A percentile compares a stretch with the other conserved stretches of the same genome.
phyloP scores from a whole-genome alignment of 2,329 filamentous ascomycete genomes.

The Fusarium penzigii region DNA sequence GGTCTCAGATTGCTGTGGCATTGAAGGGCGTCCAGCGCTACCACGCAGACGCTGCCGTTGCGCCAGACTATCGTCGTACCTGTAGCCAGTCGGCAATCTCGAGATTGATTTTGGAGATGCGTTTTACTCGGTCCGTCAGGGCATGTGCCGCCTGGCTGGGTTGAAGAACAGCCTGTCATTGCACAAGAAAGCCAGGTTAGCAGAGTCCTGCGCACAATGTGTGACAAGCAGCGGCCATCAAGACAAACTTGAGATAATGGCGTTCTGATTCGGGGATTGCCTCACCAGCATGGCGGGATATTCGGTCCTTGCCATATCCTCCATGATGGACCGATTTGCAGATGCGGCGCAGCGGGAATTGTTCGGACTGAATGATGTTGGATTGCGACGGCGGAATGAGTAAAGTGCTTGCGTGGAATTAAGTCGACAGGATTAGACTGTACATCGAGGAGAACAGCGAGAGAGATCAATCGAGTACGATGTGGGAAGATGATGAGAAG shows the following conservation, averaged over 20 bases:
- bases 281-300: conserved; percentile 94
- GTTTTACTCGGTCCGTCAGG: conserved; percentile 83
- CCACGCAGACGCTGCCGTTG: conserved; percentile 9
- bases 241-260: background rate
- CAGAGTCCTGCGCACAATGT: background rate
- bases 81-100: conserved; percentile 97
- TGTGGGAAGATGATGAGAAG: background rate
- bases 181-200: conserved; percentile 21
- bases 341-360: conserved; percentile 15
- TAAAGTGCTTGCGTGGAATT: conserved; percentile 15
- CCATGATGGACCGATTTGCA: conserved; percentile 54
- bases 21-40: background rate
- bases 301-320: conserved; percentile 79
- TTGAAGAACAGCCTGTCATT: conserved; percentile 70
- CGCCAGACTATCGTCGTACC: conserved; percentile 53
- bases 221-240: background rate
- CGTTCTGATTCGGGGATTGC: conserved; percentile 19
- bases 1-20: conserved; percentile 6
- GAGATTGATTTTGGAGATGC: conserved; percentile 81
- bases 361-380: conserved; percentile 18
- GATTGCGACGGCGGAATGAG: conserved; percentile 2
- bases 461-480: background rate
- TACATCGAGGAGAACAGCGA: conserved; percentile 5
- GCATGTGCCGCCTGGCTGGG: conserved; percentile 79
- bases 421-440: background rate